Evolutionary conservation across 2,329 filamentous ascomycete genomes (phyloP).

Genomic region (Trichoderma semiorbis): DNA sequence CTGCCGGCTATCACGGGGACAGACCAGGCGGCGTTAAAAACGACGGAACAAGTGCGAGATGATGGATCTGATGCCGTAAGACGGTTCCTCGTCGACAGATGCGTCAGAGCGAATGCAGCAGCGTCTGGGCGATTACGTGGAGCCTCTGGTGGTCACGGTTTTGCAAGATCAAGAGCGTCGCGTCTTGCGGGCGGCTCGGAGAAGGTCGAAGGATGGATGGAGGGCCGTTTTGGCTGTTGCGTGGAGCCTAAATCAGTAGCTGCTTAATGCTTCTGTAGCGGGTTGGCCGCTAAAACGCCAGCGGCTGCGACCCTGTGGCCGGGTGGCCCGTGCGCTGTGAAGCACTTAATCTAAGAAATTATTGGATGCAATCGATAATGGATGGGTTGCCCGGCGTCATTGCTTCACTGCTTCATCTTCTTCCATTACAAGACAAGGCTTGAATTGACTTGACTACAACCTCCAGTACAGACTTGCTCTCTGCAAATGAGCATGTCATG

Average conservation of each 20-base stretch:
- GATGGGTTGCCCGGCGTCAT: neutral
- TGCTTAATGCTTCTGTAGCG: neutral
- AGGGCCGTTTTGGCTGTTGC: neutral
- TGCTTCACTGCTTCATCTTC: neutral
- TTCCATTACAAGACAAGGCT: neutral
- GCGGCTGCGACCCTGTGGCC: slow-evolving; percentile 10
- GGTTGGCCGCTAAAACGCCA: neutral
- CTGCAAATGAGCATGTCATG: slow-evolving; percentile 29
- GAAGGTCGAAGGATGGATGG: neutral
- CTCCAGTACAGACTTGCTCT: slow-evolving; percentile 17
- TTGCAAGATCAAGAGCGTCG: slow-evolving; percentile 7
- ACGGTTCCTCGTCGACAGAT: neutral
- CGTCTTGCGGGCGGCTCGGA: slow-evolving; percentile 15
- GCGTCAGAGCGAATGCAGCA: neutral
- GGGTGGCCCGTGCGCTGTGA: slow-evolving; percentile 17
- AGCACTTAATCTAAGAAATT: neutral
- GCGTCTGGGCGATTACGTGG: neutral
- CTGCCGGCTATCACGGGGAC: neutral
- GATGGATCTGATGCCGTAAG: neutral
- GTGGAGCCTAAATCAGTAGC: slow-evolving; percentile 6
- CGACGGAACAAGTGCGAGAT: neutral
- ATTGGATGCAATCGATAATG: neutral
- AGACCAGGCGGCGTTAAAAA: neutral
- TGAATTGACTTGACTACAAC: neutral
- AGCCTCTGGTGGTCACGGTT: neutral